Percentiles rank a stretch among this genome's conserved stretches.
phyloP scores from a whole-genome alignment of 192 early-diverging fungal genomes.

The Nowakowskiella sp. region DNA sequence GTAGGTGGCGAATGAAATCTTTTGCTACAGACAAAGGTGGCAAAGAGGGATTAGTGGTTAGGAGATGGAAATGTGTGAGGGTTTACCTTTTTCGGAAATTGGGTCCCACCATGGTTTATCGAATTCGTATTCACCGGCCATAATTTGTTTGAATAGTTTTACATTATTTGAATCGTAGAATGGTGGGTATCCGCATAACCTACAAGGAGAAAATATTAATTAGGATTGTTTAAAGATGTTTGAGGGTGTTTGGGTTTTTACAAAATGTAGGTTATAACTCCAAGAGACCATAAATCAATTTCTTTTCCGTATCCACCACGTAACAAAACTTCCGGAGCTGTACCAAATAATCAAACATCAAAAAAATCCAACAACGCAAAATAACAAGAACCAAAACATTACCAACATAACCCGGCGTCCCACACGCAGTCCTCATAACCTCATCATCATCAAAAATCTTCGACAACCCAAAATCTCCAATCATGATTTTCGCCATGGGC shows the following conservation, averaged over 20 bases:
- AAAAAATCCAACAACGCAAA: background rate
- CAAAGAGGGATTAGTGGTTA: background rate
- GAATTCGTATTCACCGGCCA: constrained; percentile 68
- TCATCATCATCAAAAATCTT: constrained; percentile 60
- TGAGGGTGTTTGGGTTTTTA: constrained; percentile 3
- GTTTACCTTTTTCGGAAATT: constrained; percentile 48
- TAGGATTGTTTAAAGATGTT: constrained; percentile 1
- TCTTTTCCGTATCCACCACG: constrained; percentile 59
- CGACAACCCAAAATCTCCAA: constrained; percentile 93
- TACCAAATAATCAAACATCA: constrained; percentile 13
- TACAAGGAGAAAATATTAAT: constrained; percentile 4
- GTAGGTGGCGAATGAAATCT: constrained; percentile 44
- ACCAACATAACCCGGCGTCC: constrained; percentile 73
- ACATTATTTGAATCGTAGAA: constrained; percentile 64
- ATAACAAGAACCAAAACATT: constrained; percentile 4
- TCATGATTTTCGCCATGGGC: constrained; percentile 60
- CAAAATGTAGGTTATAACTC: constrained; percentile 89
- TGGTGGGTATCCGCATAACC: constrained; percentile 81
- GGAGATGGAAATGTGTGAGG: constrained; percentile 2
- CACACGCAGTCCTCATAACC: constrained; percentile 72
- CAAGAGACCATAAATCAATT: constrained; percentile 91
- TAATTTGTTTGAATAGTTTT: constrained; percentile 55
- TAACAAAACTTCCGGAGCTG: constrained; percentile 82
- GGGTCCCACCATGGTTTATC: constrained; percentile 73
- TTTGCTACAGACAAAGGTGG: constrained; percentile 35